A percentile compares a stretch with the other conserved stretches of the same genome.
These are phyloP conservation scores for Pichia sp. DNA, from an alignment of 1,139 yeast species.

Conservation along the genomic window DNA sequence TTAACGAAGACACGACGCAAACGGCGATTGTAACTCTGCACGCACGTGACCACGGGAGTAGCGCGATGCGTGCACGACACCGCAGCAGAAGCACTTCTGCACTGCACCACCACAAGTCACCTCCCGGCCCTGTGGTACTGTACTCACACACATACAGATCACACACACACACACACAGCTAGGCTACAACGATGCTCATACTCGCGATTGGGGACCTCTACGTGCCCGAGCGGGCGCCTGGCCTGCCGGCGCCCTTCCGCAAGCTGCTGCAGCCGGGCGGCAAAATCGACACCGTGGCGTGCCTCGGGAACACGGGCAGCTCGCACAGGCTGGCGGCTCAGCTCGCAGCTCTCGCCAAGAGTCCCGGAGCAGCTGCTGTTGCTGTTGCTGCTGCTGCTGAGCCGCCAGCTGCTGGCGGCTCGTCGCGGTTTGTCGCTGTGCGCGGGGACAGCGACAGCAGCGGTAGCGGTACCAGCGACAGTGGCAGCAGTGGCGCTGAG, in stretches of 20 bases:
- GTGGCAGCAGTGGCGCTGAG: conserved; percentile 84
- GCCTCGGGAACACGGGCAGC: conserved; percentile 80
- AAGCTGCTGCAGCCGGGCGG: conserved; percentile 65
- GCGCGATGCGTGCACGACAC: too few relatives aligned
- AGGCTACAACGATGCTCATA: conserved; percentile 51
- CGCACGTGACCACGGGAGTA: too few relatives aligned
- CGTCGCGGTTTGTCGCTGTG: conserved; percentile 54
- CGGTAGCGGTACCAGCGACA: conserved; percentile 74
- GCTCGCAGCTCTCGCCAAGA: conserved; percentile 61
- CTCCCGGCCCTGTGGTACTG: neutral
- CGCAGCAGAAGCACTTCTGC: too few relatives aligned
- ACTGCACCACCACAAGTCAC: too few relatives aligned
- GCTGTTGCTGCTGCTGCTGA: too few relatives aligned
- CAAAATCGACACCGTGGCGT: conserved; percentile 75
- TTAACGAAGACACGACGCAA: too few relatives aligned
- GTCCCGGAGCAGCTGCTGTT: too few relatives aligned
- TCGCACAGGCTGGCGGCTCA: conserved; percentile 57
- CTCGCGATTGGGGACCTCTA: conserved; percentile 85
- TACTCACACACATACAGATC: neutral
- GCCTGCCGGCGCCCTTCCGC: conserved; percentile 49
- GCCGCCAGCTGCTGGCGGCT: too few relatives aligned
- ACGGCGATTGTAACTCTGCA: too few relatives aligned
- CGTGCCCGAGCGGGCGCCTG: conserved; percentile 80
- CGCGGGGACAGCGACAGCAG: conserved; percentile 78
- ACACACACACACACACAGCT: neutral